phyloP scores from a whole-genome alignment of 208 protist genomes.

The Trypanosoma grayi region DNA sequence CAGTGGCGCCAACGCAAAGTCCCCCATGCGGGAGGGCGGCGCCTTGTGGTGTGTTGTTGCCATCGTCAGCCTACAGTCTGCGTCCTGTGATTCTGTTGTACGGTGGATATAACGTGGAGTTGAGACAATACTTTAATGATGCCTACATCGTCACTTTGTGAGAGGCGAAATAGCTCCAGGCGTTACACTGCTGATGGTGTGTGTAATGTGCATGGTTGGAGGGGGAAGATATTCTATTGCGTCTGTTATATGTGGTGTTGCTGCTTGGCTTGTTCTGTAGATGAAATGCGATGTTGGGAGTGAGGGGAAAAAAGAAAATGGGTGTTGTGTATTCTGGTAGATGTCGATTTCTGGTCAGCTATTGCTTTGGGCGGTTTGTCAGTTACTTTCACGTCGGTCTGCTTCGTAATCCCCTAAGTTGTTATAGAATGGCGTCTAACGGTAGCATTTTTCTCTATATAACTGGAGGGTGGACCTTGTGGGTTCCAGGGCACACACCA shows the following conservation, averaged over 20 bases:
- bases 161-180: too few species aligned
- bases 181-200: too few species aligned
- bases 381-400: too few species aligned
- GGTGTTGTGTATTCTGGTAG: too few species aligned
- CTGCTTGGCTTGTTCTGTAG: background rate
- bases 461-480: slow-evolving; percentile 73
- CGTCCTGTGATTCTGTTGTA: slow-evolving; percentile 20
- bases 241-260: background rate
- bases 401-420: background rate
- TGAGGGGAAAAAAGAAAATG: too few species aligned
- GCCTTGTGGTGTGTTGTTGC: slow-evolving; percentile 13
- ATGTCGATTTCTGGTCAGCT: too few species aligned
- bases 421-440: slow-evolving; percentile 1
- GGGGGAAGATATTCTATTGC: slow-evolving; percentile 1
- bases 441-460: slow-evolving; percentile 74
- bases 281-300: too few species aligned
- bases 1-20: slow-evolving; percentile 3
- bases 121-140: slow-evolving; percentile 19
- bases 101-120: slow-evolving; percentile 16
- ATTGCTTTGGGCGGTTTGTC: too few species aligned
- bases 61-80: background rate
- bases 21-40: slow-evolving; percentile 3
- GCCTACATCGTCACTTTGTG: slow-evolving; percentile 16
- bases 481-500: slow-evolving; percentile 79
- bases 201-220: background rate